Conservation (phyloP, 768 basidiomycete genomes). For the Amanita thiersii region DNA sequence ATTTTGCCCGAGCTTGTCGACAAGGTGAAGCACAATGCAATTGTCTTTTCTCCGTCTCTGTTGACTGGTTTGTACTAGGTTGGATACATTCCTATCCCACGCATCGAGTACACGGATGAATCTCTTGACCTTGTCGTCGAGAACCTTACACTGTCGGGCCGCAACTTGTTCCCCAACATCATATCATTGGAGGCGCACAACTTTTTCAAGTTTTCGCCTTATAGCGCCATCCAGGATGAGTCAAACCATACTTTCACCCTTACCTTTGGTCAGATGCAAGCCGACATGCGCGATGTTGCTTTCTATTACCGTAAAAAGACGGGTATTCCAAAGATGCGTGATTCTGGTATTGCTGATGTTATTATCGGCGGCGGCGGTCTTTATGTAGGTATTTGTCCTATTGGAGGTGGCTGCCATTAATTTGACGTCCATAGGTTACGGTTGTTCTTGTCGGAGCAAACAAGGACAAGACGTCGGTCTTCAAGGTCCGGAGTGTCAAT, state of each 20-base stretch:
- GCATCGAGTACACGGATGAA: conserved; percentile 90
- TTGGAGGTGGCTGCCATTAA: not conserved
- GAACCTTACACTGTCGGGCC: conserved; percentile 82
- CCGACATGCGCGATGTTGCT: conserved; percentile 88
- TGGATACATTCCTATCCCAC: conserved; percentile 83
- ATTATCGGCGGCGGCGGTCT: conserved; percentile 80
- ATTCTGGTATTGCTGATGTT: conserved; percentile 83
- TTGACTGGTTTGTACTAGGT: conserved; percentile 35
- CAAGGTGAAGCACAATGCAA: conserved; percentile 36
- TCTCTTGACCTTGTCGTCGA: conserved; percentile 84
- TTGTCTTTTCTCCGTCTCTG: not conserved
- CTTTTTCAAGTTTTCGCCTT: conserved; percentile 79
- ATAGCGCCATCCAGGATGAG: conserved; percentile 48
- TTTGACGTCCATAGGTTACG: conserved; percentile 29
- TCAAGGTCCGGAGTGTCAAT: conserved; percentile 61
- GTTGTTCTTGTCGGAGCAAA: conserved; percentile 52
- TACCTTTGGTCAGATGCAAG: conserved; percentile 79
- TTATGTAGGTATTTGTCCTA: conserved; percentile 31
- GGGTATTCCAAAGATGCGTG: conserved; percentile 71
- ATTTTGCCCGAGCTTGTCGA: conserved; percentile 76
- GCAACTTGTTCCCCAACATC: conserved; percentile 83
- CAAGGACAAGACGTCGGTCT: conserved; percentile 62
- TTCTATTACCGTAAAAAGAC: conserved; percentile 87
- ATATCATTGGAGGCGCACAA: conserved; percentile 72
- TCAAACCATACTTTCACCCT: conserved; percentile 67